Conservation (phyloP, 2,329 filamentous ascomycete genomes). For the Cercospora sojina region DNA sequence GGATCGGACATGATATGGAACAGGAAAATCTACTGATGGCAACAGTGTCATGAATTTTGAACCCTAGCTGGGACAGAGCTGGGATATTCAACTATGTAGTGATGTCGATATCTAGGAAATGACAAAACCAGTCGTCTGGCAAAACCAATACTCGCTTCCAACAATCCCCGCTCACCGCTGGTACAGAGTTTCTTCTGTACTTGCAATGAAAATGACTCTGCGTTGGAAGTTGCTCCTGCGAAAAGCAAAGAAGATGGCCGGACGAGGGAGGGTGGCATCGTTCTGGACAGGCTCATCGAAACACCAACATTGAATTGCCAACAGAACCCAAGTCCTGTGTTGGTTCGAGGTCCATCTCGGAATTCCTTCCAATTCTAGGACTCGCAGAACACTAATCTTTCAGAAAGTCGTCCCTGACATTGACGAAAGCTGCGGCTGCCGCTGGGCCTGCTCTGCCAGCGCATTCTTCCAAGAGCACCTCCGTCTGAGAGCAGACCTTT, state of each 20-base stretch:
- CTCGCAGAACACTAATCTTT: not conserved
- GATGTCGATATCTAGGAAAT: not conserved
- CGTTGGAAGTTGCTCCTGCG: not conserved
- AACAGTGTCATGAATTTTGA: not conserved
- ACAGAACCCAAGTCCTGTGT: not conserved
- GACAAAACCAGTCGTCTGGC: not conserved
- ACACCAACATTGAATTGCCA: not conserved
- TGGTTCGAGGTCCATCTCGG: not conserved
- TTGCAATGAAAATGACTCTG: not conserved
- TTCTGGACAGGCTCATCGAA: not conserved
- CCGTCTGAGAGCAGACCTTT: slow-evolving; percentile 80
- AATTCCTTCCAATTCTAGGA: not conserved
- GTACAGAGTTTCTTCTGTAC: not conserved
- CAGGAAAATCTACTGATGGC: not conserved
- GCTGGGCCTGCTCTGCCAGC: slow-evolving; percentile 59
- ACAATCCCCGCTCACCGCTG: not conserved
- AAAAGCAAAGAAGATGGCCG: not conserved
- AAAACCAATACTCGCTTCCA: not conserved
- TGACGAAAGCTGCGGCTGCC: slow-evolving; percentile 70
- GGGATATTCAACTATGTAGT: not conserved
- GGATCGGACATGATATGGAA: not conserved
- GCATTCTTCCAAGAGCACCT: slow-evolving; percentile 78
- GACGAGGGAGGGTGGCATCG: not conserved
- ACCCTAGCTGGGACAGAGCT: not conserved
- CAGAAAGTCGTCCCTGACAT: slow-evolving; percentile 56